Percentiles rank a stretch among this genome's conserved stretches.
phyloP scores from a whole-genome alignment of 371 early-diverging fungal genomes.

The Mucor irregularis region DNA sequence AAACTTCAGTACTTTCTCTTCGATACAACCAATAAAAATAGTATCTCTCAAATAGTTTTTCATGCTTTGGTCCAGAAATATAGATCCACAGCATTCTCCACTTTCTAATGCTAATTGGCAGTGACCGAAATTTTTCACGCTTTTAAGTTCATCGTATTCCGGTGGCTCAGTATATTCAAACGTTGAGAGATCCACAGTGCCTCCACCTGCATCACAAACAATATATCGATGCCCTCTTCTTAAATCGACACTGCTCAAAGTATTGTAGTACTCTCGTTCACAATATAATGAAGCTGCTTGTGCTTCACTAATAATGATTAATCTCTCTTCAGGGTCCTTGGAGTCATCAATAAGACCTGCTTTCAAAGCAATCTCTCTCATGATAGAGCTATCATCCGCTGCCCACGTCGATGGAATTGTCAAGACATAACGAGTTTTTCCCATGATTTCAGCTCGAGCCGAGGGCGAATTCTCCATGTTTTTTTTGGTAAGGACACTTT shows the following conservation, averaged over 20 bases:
- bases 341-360: conserved; percentile 38
- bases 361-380: conserved; percentile 41
- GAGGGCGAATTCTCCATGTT: too few species aligned
- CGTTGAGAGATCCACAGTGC: conserved; percentile 38
- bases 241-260: neutral
- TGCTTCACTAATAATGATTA: conserved; percentile 40
- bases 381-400: conserved; percentile 32
- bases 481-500: neutral
- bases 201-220: conserved; percentile 23
- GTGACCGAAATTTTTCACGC: neutral
- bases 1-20: neutral
- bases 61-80: conserved; percentile 15
- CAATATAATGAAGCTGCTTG: conserved; percentile 49
- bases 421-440: conserved; percentile 10
- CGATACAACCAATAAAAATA: neutral
- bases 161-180: conserved; percentile 9
- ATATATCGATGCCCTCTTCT: neutral
- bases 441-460: neutral
- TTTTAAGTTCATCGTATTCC: too few species aligned
- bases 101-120: conserved; percentile 6
- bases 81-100: conserved; percentile 11
- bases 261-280: conserved; percentile 15
- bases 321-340: conserved; percentile 34
- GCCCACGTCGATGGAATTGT: conserved; percentile 51
- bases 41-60: neutral